Evolutionary conservation across 257 asterid species (phyloP).

Genomic region (Solanum medicagineum): DNA sequence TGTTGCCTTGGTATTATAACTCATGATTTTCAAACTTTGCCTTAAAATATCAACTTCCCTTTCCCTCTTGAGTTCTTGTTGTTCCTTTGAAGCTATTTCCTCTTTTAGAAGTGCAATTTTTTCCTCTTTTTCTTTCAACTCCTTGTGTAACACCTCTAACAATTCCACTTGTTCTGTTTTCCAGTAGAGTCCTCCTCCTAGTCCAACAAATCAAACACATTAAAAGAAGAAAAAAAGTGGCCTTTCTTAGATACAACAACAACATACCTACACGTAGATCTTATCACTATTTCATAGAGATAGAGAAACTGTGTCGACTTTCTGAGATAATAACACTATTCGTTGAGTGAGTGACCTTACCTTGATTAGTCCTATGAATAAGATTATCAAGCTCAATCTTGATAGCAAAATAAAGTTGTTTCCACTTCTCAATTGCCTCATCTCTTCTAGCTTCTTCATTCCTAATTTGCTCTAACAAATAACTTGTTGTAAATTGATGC

Average conservation of each 20-base stretch:
- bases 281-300: no score
- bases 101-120: constrained; percentile 36
- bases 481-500: not conserved
- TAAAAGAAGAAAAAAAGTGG: not conserved
- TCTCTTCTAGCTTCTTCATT: constrained; percentile 33
- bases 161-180: constrained; percentile 28
- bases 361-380: constrained; percentile 53
- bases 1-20: constrained; percentile 34
- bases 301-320: not conserved
- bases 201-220: not conserved
- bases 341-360: not conserved
- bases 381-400: constrained; percentile 84
- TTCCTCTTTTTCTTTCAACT: constrained; percentile 42
- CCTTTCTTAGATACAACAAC: not conserved
- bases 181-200: constrained; percentile 45
- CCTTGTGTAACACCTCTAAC: constrained; percentile 31
- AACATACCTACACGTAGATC: no score
- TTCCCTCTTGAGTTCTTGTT: constrained; percentile 42
- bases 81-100: constrained; percentile 39
- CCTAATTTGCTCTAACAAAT: constrained; percentile 7
- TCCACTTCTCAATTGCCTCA: constrained; percentile 71
- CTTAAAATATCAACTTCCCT: constrained; percentile 66
- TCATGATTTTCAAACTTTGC: constrained; percentile 69
- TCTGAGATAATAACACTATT: no score
- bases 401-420: constrained; percentile 68